phyloP scores from a whole-genome alignment of 2,329 filamentous ascomycete species.

The Aureobasidium sp. region DNA sequence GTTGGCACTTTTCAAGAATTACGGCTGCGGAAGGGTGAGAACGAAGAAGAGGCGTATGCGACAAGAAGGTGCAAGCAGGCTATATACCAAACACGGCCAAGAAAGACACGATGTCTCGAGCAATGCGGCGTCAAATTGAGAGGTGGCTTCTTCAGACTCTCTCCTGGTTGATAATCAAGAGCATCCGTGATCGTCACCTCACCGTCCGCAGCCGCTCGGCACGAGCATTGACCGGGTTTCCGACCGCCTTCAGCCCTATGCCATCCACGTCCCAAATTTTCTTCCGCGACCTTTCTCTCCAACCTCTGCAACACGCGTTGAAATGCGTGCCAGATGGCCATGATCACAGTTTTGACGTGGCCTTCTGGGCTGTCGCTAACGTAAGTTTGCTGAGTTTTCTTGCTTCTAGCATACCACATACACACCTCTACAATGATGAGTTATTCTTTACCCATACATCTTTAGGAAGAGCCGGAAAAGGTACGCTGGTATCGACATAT shows the following conservation, averaged over 20 bases:
- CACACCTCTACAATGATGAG: conserved; percentile 26
- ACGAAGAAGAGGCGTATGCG: background rate
- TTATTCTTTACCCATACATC: conserved; percentile 26
- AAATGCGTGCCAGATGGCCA: background rate
- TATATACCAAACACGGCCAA: background rate
- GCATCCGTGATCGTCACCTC: background rate
- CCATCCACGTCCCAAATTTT: background rate
- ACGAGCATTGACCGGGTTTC: background rate
- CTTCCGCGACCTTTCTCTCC: background rate
- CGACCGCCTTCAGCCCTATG: conserved; percentile 13
- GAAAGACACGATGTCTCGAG: background rate
- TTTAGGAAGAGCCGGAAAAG: conserved; percentile 48
- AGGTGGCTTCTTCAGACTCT: conserved; percentile 11
- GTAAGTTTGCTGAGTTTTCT: conserved; percentile 7
- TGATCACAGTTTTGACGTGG: background rate
- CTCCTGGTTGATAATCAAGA: conserved; percentile 4
- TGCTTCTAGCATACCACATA: background rate
- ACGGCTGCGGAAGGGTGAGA: background rate
- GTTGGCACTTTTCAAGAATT: conserved; percentile 1
- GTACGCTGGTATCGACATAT: conserved; percentile 44
- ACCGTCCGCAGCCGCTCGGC: background rate
- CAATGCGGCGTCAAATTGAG: background rate
- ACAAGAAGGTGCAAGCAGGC: background rate
- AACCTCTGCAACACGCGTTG: conserved; percentile 3
- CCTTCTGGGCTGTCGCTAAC: conserved; percentile 5